A percentile compares a stretch with the other conserved stretches of the same genome.
phyloP scores from a whole-genome alignment of 495 filamentous ascomycete genomes.

The Hapsidospora chrysogenum region DNA sequence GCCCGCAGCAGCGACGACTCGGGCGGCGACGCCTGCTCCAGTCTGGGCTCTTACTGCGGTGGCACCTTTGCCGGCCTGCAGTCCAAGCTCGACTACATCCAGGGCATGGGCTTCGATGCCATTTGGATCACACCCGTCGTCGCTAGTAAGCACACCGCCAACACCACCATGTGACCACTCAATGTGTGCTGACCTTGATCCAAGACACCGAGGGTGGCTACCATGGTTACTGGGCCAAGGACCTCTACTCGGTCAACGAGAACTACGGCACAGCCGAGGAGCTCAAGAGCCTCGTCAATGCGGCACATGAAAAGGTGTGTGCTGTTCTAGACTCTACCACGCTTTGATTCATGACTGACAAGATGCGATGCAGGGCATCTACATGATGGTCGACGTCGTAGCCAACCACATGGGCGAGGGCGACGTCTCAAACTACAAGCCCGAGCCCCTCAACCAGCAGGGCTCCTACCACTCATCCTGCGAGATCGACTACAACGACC shows the following conservation, averaged over 20 bases:
- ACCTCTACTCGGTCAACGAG: slow-evolving; percentile 45
- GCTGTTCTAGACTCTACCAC: no score
- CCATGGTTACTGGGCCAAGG: slow-evolving; percentile 64
- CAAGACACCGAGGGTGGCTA: slow-evolving; percentile 27
- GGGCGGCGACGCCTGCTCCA: slow-evolving; percentile 23
- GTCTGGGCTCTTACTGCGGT: slow-evolving; percentile 51
- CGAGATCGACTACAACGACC: slow-evolving; percentile 46
- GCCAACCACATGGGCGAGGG: slow-evolving; percentile 62
- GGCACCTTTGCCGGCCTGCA: slow-evolving; percentile 61
- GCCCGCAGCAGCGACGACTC: slow-evolving; percentile 44
- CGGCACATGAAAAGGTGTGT: slow-evolving; percentile 38
- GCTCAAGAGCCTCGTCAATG: slow-evolving; percentile 39
- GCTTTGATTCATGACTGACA: neutral
- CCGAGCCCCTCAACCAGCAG: slow-evolving; percentile 13
- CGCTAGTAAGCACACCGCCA: slow-evolving; percentile 25
- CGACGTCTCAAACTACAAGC: slow-evolving; percentile 43
- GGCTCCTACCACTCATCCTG: slow-evolving; percentile 55
- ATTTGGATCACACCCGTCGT: slow-evolving; percentile 75
- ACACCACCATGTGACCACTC: neutral
- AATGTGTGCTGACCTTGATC: neutral
- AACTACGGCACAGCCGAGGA: slow-evolving; percentile 53
- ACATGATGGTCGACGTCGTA: slow-evolving; percentile 66
- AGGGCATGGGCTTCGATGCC: slow-evolving; percentile 66
- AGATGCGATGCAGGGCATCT: slow-evolving; percentile 10
- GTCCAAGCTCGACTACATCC: slow-evolving; percentile 52